Evolutionary conservation across 805 yeast species (phyloP), one percentile per base, ranked within the genome.

Genomic region (Candida awuae): DNA sequence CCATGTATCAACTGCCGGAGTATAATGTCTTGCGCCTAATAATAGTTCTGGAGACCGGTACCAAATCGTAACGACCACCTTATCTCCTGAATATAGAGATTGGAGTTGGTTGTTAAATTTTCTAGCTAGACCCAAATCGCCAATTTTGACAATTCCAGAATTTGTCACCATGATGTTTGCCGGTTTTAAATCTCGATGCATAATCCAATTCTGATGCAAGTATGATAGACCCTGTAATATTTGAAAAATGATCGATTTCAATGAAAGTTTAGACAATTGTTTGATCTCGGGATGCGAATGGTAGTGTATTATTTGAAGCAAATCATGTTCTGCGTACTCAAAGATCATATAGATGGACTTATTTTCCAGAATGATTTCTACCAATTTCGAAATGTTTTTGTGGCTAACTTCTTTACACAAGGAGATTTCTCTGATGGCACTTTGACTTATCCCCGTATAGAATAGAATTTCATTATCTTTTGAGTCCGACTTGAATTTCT

Each of bases 1-100:
- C 97, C 97, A 88, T 26, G 84, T 58, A 63, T 92, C 95, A 35
- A 92, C 79, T 0, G 95, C 87, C 1, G 95, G 88, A 0, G 97
- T 81, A 55, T 88, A 88, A 61, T 88, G 95, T 29, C 95, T 68
- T 2, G 94, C 86, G 0, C 97, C 97, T n/a, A 88, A 61, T 26
- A 88, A 63, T 28, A 88, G 65, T 54, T 88, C 97, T 0, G 96
- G 96, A 0, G 96, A 95, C 49, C 97, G 68, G 57, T 88, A 88
- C 97, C 97, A 88, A 41, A 88, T 88, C 0, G 97, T 88, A 10
- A 88, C 97, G 39, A 88, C 97, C 13, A 88, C 96, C 61, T 88
- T 88, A 59, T 88, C 97, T 32, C 96, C 96, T 16, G 88, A 73
- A 55, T 84, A 88, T 18, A 88, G 65, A 16, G 92, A 77, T 53